Base-by-base conservation (phyloP, 2,329 filamentous ascomycete species). In the Amesomyces nigricolor region DNA sequence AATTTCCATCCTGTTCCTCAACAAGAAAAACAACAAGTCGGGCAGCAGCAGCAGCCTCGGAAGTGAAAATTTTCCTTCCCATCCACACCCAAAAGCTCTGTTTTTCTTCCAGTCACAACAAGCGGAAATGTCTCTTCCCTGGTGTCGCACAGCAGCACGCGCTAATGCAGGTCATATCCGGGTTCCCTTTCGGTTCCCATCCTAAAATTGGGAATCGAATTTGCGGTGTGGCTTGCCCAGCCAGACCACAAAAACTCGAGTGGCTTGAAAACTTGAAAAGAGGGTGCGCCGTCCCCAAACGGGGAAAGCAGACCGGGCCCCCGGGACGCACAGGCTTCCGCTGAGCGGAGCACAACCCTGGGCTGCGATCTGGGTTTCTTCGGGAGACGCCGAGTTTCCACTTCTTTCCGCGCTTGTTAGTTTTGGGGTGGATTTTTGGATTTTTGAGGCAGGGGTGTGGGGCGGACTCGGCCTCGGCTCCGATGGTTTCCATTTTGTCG, bases 391-490 rank as follows among this genome's bases (percentile, higher is more conserved):
- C 54, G 54, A 52, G 4, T 35, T 35, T 35, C 32, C 32, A 35
- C 32, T 35, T 13, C 32, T 35, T 13, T 35, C 7, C 32, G 9
- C 8, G 32, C 32, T 35, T 13, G 32, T 35, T 11, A 7, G 32
- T 35, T 35, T 4, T 40, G 53, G 35, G 22, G 13, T 16, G 26
- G 10, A 3, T 13, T 8, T 14, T 35, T 43, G 39, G 14, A 17
- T 26, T 26, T 26, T 26, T 26, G 22, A 16, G 32, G 19, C 11
- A 30, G n/a, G 19, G 14, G 16, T 4, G 37, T 19, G 13, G 42
- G 13, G n/a, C 47, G 54, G 54, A 48, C 51, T 56, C 54, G 54
- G 54, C 13, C 39, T 52, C 49, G 45, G 39, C 54, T 39, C 45
- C 54, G 48, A 32, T 44, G 16, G n/a, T 11, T 22, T 54, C 7